Evolutionary conservation across 768 basidiomycete species (phyloP).

Genomic region (Podaxis sp.): DNA sequence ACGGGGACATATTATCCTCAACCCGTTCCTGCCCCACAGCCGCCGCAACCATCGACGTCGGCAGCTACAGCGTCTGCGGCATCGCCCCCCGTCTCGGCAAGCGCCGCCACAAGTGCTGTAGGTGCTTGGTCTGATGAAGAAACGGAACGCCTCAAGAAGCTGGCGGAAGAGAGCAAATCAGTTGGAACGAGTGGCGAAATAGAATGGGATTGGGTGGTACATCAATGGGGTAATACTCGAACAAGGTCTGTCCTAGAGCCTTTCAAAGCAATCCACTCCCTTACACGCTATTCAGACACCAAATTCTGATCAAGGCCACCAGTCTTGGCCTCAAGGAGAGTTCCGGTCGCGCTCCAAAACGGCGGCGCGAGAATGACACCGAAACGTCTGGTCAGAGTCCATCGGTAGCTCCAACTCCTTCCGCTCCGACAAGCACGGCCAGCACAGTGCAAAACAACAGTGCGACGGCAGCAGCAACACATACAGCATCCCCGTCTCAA

Average conservation of each 20-base stretch:
- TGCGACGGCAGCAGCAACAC: constrained; percentile 23
- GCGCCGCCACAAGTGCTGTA: constrained; percentile 21
- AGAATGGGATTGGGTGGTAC: constrained; percentile 79
- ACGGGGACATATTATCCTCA: constrained; percentile 20
- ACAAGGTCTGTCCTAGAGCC: constrained; percentile 50
- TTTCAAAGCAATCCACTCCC: not conserved
- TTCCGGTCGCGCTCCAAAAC: constrained; percentile 59
- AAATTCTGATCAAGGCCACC: constrained; percentile 82
- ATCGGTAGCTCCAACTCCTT: constrained; percentile 32
- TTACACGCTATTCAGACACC: constrained; percentile 50
- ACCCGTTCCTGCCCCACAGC: constrained; percentile 18
- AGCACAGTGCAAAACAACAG: constrained; percentile 21
- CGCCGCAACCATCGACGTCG: constrained; percentile 14
- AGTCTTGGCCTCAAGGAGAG: constrained; percentile 77
- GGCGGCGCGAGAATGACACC: constrained; percentile 36
- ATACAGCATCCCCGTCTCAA: constrained; percentile 35
- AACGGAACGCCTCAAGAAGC: constrained; percentile 60
- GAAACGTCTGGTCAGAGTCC: constrained; percentile 26
- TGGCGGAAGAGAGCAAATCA: constrained; percentile 67
- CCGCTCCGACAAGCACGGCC: constrained; percentile 25
- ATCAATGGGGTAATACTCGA: constrained; percentile 71
- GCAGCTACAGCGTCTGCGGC: constrained; percentile 20
- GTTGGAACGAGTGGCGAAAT: constrained; percentile 54
- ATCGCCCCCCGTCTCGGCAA: constrained; percentile 22
- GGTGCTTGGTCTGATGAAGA: constrained; percentile 83